Evolutionary conservation across 1,284 basidiomycete species (phyloP).

Genomic region (Termitomyces sp.): DNA sequence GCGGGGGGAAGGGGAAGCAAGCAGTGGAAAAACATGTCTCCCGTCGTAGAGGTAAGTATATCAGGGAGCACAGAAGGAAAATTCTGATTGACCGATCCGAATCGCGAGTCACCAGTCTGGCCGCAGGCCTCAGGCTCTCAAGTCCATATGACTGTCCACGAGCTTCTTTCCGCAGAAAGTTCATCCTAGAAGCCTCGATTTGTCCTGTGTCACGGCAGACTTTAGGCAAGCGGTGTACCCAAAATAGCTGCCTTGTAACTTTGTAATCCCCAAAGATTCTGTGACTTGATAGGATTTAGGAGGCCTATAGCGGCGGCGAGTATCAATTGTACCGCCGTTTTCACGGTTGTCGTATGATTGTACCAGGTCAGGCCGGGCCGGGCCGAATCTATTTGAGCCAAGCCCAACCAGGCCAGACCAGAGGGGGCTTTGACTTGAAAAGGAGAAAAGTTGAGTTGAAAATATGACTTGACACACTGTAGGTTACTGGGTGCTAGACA

Average conservation of each 20-base stretch:
- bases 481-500: too few relatives aligned
- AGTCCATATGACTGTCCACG: neutral
- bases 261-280: neutral
- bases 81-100: neutral
- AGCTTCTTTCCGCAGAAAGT: neutral
- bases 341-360: too few relatives aligned
- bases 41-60: neutral
- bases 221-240: neutral
- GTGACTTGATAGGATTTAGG: neutral
- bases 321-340: too few relatives aligned
- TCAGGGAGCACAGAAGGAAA: neutral
- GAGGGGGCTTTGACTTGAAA: too few relatives aligned
- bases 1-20: neutral
- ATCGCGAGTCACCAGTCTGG: neutral
- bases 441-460: too few relatives aligned
- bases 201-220: neutral
- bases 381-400: too few relatives aligned
- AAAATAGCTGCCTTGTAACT: neutral
- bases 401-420: too few relatives aligned
- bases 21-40: neutral
- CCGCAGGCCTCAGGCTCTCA: neutral
- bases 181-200: neutral
- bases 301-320: too few relatives aligned
- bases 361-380: too few relatives aligned
- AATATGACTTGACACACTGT: too few relatives aligned